Evolutionary conservation across 768 basidiomycete species (phyloP), one percentile per base, ranked within the genome.

Genomic region (Russula sp.): DNA sequence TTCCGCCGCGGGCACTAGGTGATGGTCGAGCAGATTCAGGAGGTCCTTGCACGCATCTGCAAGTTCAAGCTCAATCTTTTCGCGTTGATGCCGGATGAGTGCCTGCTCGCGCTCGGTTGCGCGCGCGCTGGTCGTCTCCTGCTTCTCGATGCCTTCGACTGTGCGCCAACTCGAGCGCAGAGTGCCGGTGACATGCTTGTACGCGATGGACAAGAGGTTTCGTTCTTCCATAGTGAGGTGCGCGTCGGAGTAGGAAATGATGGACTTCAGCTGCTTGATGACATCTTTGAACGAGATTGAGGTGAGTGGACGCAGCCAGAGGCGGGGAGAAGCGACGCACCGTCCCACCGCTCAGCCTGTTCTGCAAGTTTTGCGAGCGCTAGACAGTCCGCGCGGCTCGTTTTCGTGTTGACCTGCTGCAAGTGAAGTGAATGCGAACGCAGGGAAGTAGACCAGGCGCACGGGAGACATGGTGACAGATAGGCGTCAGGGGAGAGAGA

Each of bases 311-410:
- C 52, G 22, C 35, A 54, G 59, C 31, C 5, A 37, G 52, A 16
- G 7, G 22, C 6, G 32, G 4, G 20, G 22, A 22, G 22, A 22
- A 18, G 2, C n/a, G 2, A 63, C 76, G 57, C 62, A 92, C 92
- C 92, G 78, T 90, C 85, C 73, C 92, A 92, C 57, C 92, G 88
- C 73, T 92, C 91, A 40, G 92, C 90, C 77, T 93, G 88, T 71
- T 89, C 89, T 51, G 89, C 88, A 62, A 93, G 81, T 76, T 89
- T 91, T 65, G 91, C 91, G 69, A 94, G 79, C 74, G 80, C 77
- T 50, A 83, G 72, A 61, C 76, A 75, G 66, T 84, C 80, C 31
- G 51, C 39, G 65, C 65, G 65, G 35, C 37, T 68, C 22, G 49
- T 52, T 52, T 57, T 61, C 71, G 52, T 66, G 34, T 66, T 66